Conservation (phyloP, 2,329 filamentous ascomycete species). For the Penicillium janthinellum region DNA sequence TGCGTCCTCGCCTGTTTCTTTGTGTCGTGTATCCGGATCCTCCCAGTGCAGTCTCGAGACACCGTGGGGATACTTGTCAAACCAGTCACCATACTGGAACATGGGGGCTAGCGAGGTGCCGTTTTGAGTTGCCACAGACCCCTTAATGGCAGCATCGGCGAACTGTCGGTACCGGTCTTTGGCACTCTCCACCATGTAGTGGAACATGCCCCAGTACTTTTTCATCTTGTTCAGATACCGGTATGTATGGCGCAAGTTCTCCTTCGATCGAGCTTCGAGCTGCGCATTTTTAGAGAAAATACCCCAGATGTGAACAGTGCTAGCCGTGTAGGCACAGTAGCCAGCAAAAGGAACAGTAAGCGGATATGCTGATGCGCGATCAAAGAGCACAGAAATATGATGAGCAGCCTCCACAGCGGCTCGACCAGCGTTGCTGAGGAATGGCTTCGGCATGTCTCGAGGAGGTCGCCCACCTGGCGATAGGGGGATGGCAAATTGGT, state of each 20-base stretch:
- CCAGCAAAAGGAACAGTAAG: conserved; percentile 90
- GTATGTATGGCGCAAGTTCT: conserved; percentile 83
- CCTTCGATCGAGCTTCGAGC: conserved; percentile 76
- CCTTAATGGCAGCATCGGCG: conserved; percentile 75
- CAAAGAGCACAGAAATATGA: conserved; percentile 79
- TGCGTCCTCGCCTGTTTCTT: conserved; percentile 80
- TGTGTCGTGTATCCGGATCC: conserved; percentile 69
- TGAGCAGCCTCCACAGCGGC: conserved; percentile 83
- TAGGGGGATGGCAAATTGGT: conserved; percentile 77
- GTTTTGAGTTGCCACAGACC: conserved; percentile 49
- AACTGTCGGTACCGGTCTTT: conserved; percentile 85
- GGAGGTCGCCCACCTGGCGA: conserved; percentile 65
- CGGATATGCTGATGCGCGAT: conserved; percentile 75
- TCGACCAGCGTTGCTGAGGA: conserved; percentile 72
- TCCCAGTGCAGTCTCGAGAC: conserved; percentile 83
- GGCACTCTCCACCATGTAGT: conserved; percentile 91
- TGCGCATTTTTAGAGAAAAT: conserved; percentile 82
- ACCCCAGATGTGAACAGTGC: conserved; percentile 90
- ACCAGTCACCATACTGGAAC: conserved; percentile 98
- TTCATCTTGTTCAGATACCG: conserved; percentile 94
- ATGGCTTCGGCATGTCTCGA: conserved; percentile 73
- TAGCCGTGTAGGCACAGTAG: conserved; percentile 91
- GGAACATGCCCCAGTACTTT: conserved; percentile 97
- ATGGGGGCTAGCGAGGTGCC: conserved; percentile 60
- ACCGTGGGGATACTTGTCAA: conserved; percentile 89